Evolutionary conservation across 2,329 filamentous ascomycete species (phyloP).

Genomic region (Neurospora sp.): DNA sequence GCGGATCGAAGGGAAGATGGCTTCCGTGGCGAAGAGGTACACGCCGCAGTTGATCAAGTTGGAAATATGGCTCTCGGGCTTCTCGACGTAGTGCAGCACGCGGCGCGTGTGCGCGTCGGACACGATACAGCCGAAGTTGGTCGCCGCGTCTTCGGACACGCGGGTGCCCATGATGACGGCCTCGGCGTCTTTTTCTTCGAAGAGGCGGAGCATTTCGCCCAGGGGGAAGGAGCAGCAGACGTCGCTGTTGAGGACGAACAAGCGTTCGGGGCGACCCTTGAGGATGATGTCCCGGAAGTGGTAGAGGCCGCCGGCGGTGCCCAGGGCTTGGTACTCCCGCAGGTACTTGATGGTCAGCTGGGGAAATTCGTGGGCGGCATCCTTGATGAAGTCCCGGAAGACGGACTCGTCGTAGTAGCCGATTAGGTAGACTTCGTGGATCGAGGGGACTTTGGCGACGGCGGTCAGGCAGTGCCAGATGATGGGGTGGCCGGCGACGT

Average conservation of each 20-base stretch:
- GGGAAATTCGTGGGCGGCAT: conserved; percentile 74
- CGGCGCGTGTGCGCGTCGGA: conserved; percentile 88
- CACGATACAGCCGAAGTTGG: conserved; percentile 97
- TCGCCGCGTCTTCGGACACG: conserved; percentile 81
- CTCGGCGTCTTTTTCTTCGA: conserved; percentile 91
- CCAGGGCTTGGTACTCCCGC: conserved; percentile 91
- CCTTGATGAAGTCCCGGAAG: conserved; percentile 97
- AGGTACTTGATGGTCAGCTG: conserved; percentile 89
- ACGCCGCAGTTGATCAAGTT: conserved; percentile 99
- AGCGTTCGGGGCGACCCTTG: conserved; percentile 86
- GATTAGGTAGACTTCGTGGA: conserved; percentile 95
- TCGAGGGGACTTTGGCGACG: conserved; percentile 77
- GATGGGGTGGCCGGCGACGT: conserved; percentile 95
- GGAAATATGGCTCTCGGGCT: conserved; percentile 93
- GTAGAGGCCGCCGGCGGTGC: conserved; percentile 93
- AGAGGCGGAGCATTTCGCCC: conserved; percentile 88
- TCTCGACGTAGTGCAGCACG: conserved; percentile 98
- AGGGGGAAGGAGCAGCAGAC: conserved; percentile 98
- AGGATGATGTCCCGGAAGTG: conserved; percentile 98
- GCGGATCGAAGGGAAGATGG: conserved; percentile 92
- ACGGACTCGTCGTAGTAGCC: conserved; percentile 98
- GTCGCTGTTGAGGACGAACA: conserved; percentile 96
- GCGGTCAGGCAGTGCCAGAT: conserved; percentile 96
- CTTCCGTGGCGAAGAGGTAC: conserved; percentile 92
- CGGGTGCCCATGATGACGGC: conserved; percentile 91